Percentiles rank a stretch among this genome's conserved stretches.
phyloP scores from a whole-genome alignment of 2,329 filamentous ascomycete genomes.

The Phaeophleospora eucalypticola region DNA sequence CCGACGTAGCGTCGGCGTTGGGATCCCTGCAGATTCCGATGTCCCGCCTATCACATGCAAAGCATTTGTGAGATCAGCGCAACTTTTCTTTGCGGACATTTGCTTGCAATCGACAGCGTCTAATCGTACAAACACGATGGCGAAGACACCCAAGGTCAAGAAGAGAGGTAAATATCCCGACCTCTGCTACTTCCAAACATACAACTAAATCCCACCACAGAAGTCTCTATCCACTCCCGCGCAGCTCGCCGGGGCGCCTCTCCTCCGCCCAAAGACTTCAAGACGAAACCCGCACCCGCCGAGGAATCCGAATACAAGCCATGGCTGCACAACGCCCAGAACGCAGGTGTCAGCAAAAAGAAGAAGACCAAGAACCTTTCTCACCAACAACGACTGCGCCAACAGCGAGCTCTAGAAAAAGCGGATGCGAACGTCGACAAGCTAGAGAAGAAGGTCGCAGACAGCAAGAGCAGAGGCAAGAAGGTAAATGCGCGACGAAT shows the following conservation, averaged over 20 bases:
- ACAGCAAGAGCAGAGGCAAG: conserved; percentile 48
- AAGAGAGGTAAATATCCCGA: conserved; percentile 36
- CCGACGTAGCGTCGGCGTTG: neutral
- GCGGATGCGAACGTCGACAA: conserved; percentile 54
- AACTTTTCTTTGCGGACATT: neutral
- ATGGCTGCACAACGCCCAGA: conserved; percentile 66
- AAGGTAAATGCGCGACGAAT: conserved; percentile 33
- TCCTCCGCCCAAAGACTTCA: conserved; percentile 48
- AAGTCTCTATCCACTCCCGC: conserved; percentile 65
- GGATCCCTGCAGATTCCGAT: neutral
- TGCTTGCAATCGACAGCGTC: too few species aligned
- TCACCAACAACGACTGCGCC: conserved; percentile 51
- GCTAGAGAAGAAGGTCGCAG: conserved; percentile 52
- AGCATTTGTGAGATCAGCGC: neutral
- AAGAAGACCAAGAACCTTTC: conserved; percentile 53
- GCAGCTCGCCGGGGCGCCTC: conserved; percentile 69
- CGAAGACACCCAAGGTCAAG: conserved; percentile 46
- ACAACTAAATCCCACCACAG: conserved; percentile 36
- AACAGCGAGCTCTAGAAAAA: conserved; percentile 52
- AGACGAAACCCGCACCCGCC: conserved; percentile 42
- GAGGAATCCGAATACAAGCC: conserved; percentile 52
- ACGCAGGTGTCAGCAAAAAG: conserved; percentile 67
- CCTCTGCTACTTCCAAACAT: neutral
- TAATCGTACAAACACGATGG: conserved; percentile 31
- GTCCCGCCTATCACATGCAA: neutral